Conservation (phyloP, 768 basidiomycete species). For the Leccinum obscurum region DNA sequence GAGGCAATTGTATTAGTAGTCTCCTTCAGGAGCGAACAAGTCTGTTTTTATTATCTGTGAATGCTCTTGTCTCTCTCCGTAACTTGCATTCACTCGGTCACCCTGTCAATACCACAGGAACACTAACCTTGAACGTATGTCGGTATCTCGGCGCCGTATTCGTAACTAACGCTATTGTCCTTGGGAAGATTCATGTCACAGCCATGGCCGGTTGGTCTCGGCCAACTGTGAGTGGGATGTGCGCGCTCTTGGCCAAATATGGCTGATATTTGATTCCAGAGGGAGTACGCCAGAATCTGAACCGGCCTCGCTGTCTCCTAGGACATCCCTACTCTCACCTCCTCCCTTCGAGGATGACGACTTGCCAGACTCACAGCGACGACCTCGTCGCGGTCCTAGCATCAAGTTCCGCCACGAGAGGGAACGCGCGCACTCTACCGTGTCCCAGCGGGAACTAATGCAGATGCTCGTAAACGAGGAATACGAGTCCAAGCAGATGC, state of each 20-base stretch:
- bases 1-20: background rate
- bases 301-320: conserved; percentile 28
- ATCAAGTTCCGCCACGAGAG: conserved; percentile 35
- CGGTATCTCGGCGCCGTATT: background rate
- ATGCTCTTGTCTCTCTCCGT: conserved; percentile 1
- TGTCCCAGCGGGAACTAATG: conserved; percentile 32
- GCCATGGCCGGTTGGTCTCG: conserved; percentile 19
- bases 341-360: conserved; percentile 15
- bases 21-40: conserved; percentile 5
- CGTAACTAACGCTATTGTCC: conserved; percentile 9
- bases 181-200: conserved; percentile 26
- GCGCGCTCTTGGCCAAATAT: background rate
- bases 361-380: conserved; percentile 3
- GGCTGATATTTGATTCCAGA: conserved; percentile 11
- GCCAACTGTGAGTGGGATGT: conserved; percentile 21
- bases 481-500: conserved; percentile 40
- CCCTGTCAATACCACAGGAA: background rate
- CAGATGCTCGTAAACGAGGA: conserved; percentile 40
- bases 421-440: conserved; percentile 34
- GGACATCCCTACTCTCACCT: conserved; percentile 31
- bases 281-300: conserved; percentile 28
- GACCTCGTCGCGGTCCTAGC: conserved; percentile 31
- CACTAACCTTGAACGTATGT: conserved; percentile 7
- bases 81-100: background rate
- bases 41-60: conserved; percentile 10